A percentile compares a stretch with the other conserved stretches of the same genome.
Conservation (phyloP, 768 basidiomycete species). For the Suillus brevipes region DNA sequence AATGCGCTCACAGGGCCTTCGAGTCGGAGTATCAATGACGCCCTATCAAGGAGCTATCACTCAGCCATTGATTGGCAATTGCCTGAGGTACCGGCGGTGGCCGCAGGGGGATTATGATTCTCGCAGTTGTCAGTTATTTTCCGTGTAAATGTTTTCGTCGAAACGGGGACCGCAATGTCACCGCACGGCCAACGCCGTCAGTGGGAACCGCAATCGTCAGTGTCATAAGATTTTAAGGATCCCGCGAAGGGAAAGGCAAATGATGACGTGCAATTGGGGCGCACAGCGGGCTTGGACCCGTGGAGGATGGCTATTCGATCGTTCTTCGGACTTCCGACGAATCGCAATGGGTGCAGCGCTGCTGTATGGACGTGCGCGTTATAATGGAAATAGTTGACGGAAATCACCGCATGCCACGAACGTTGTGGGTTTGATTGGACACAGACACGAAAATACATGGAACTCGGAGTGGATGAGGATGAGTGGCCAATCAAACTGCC, state of each 20-base stretch:
- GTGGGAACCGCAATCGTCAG: background rate
- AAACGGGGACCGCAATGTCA: background rate
- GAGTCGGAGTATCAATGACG: background rate
- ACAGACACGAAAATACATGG: background rate
- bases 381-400: conserved; percentile 1
- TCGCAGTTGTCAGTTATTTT: background rate
- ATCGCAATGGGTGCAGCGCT: background rate
- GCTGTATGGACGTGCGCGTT: background rate
- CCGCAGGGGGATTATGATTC: background rate
- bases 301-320: background rate
- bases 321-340: background rate
- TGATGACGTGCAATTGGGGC: background rate
- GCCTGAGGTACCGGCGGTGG: background rate
- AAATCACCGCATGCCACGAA: background rate
- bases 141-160: background rate
- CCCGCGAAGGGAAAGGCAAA: background rate
- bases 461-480: background rate
- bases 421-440: conserved; percentile 1
- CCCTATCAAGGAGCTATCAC: background rate
- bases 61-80: background rate
- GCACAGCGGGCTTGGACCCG: background rate
- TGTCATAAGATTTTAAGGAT: background rate
- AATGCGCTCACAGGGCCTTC: background rate
- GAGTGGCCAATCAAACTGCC: background rate
- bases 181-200: background rate